phyloP scores from a whole-genome alignment of 495 filamentous ascomycete species.

The Neurospora hispaniola region DNA sequence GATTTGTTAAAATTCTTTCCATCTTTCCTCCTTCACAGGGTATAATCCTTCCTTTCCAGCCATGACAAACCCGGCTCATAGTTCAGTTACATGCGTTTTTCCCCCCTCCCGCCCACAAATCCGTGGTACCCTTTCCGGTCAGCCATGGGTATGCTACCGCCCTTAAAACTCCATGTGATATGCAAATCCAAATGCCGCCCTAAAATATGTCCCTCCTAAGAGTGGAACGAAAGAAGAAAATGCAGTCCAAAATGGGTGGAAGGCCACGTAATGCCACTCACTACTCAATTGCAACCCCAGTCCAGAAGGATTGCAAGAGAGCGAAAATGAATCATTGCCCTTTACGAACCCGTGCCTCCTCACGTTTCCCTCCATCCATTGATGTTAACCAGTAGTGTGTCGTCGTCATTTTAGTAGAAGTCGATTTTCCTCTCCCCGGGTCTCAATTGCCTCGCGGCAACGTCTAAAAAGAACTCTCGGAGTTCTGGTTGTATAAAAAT shows the following conservation, averaged over 20 bases:
- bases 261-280: background rate
- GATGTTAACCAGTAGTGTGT: constrained; percentile 1
- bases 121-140: background rate
- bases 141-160: background rate
- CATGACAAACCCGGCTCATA: background rate
- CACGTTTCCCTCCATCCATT: background rate
- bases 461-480: constrained; percentile 9
- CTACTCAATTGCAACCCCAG: constrained; percentile 3
- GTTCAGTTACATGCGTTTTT: background rate
- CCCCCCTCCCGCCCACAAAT: background rate
- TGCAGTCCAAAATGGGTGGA: background rate
- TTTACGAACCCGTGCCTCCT: background rate
- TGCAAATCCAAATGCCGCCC: background rate
- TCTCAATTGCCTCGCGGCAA: constrained; percentile 20
- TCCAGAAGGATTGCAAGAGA: constrained; percentile 10
- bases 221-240: background rate
- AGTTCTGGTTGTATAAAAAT: constrained; percentile 2
- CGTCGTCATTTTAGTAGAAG: constrained; percentile 1
- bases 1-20: background rate
- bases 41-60: background rate
- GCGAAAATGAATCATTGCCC: background rate
- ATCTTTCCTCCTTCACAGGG: background rate
- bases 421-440: constrained; percentile 1
- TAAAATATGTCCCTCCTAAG: background rate
- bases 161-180: background rate